Conservation (phyloP, 148 eudicot genomes). For the Chenopodium suecicum region DNA sequence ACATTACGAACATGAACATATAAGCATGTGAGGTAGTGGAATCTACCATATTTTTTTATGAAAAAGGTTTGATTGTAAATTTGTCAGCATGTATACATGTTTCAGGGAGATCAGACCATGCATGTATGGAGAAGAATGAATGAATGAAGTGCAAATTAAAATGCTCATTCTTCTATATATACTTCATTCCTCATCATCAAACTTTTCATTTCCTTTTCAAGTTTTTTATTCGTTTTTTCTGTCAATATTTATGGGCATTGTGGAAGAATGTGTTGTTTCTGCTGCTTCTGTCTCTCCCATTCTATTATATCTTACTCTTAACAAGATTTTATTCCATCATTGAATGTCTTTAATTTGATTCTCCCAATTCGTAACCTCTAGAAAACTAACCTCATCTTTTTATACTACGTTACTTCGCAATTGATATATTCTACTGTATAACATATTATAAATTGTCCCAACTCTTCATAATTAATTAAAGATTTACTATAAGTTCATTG, state of each 20-base stretch:
- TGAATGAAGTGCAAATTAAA: constrained; percentile 1
- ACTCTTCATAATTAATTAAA: no score
- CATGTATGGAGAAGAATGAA: constrained; percentile 16
- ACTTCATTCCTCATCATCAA: background rate
- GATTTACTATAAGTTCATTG: no score
- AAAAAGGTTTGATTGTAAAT: constrained; percentile 1
- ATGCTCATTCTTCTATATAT: constrained; percentile 9
- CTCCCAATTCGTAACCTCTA: background rate
- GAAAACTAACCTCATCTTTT: no score
- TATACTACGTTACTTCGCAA: no score
- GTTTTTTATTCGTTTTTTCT: constrained; percentile 1
- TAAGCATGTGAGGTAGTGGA: background rate
- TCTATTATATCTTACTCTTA: background rate
- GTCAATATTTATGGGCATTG: constrained; percentile 27
- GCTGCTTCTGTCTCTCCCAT: constrained; percentile 27
- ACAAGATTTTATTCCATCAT: constrained; percentile 13
- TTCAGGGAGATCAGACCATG: constrained; percentile 21
- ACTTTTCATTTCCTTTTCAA: constrained; percentile 11
- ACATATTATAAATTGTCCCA: no score
- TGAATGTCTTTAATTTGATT: constrained; percentile 9
- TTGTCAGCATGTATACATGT: constrained; percentile 6
- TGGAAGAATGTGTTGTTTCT: constrained; percentile 23
- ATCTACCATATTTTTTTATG: background rate
- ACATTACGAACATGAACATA: background rate
- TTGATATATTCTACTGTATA: no score